These are phyloP conservation scores for Sinapis alba DNA, from an alignment of 441 rosid species.

Conservation along the genomic window DNA sequence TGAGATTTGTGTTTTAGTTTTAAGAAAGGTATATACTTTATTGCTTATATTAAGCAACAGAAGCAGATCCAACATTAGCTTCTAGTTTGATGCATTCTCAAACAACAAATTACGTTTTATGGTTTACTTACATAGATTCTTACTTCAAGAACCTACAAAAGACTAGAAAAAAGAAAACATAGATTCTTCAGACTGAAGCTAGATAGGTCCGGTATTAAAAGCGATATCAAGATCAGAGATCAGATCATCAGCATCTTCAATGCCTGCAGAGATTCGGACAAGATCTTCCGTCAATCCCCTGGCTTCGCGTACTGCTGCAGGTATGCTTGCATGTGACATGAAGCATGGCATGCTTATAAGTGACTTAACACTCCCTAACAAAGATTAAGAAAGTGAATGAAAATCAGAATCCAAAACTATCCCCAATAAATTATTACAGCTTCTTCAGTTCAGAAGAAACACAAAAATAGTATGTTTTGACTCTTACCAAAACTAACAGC, in stretches of 20 bases:
- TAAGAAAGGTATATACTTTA: neutral
- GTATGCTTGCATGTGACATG: slow-evolving; percentile 63
- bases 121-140: slow-evolving; percentile 9
- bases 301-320: slow-evolving; percentile 71
- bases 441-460: neutral
- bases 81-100: neutral
- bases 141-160: slow-evolving; percentile 13
- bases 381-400: neutral
- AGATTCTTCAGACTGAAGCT: neutral
- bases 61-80: neutral
- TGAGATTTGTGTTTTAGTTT: slow-evolving; percentile 1
- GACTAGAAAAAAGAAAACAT: neutral
- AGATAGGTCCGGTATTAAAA: slow-evolving; percentile 59
- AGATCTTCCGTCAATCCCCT: slow-evolving; percentile 93
- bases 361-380: neutral
- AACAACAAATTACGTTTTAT: slow-evolving; percentile 14
- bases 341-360: neutral
- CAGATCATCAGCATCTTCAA: slow-evolving; percentile 86
- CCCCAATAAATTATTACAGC: neutral
- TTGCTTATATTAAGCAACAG: neutral
- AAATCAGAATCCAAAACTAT: neutral
- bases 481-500: slow-evolving; percentile 91
- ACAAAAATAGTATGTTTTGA: neutral
- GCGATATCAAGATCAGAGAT: slow-evolving; percentile 81
- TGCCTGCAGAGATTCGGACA: slow-evolving; percentile 84